Base-by-base conservation (phyloP, 129 eudicot species). In the Tagetes patula region DNA sequence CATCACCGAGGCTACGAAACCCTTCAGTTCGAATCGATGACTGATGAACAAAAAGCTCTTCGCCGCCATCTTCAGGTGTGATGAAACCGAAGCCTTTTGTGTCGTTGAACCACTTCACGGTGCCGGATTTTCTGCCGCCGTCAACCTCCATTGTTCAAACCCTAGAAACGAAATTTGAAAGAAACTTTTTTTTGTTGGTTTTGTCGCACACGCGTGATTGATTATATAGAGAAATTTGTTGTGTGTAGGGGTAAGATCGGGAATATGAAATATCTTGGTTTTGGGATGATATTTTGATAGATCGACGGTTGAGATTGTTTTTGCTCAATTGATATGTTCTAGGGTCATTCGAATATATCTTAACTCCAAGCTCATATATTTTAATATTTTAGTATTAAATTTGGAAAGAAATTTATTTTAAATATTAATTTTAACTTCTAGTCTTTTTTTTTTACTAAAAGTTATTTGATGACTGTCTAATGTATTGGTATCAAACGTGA, bases 41-140 rank as follows among this genome's bases (percentile, higher is more conserved):
- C 43, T 89, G 93, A 58, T 89, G 93, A 43, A 89, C 93, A 36
- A 89, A 61, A 8, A 61, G 67, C 67, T 61, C 67, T 12, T 61
- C 67, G 8, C 67, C 67, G 43, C 67, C 67, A 4, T 61, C 67
- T 61, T 61, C 67, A 61, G 67, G 67, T 3, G 45, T 61, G 67
- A 61, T 61, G 67, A 89, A 86, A 0, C 91, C 91, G 12, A 81
- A 89, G 0, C 96, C 96, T 64, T 84, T 89, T 14, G 77, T 72
- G 59, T 85, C 96, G 63, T 81, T 87, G 77, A 89, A 89, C 96
- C 92, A 89, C 77, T 89, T 89, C 60, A 89, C 92, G 0, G 84
- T 75, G 1, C 96, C 96, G 79, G 77, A 80, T 36, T 47, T 10
- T 47, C 86, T 81, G 32, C 73, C 76, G 52, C 72, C 85, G 43